Conservation (phyloP, 2,329 filamentous ascomycete species). For the Dendrostoma leiphaemia region DNA sequence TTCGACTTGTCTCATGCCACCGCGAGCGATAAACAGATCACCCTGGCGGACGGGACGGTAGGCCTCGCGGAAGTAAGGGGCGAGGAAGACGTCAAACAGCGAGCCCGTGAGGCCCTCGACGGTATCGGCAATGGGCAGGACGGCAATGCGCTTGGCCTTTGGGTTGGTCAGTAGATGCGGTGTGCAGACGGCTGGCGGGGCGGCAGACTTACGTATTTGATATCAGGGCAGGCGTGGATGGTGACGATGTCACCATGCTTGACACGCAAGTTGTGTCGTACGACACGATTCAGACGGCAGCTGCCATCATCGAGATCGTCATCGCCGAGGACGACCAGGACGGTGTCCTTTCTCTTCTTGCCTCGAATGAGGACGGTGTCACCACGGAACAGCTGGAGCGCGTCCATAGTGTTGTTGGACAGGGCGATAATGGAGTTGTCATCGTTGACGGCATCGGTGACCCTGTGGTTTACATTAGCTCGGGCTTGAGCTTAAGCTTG, state of each 20-base stretch:
- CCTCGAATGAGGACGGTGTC: constrained; percentile 98
- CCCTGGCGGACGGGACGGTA: constrained; percentile 97
- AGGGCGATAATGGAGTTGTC: constrained; percentile 99
- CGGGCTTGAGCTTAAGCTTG: constrained; percentile 19
- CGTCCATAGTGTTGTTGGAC: constrained; percentile 98
- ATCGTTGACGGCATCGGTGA: constrained; percentile 98
- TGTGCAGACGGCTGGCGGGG: neutral
- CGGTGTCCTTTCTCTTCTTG: constrained; percentile 99
- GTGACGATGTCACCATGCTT: constrained; percentile 99
- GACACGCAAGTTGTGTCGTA: constrained; percentile 95
- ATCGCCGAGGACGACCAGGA: constrained; percentile 94
- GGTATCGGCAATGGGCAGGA: constrained; percentile 96
- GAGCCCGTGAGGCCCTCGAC: constrained; percentile 97
- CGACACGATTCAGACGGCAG: constrained; percentile 96
- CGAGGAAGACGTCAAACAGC: constrained; percentile 98
- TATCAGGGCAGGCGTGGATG: constrained; percentile 95
- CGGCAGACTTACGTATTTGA: constrained; percentile 88
- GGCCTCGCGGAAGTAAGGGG: constrained; percentile 98
- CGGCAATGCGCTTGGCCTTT: constrained; percentile 96
- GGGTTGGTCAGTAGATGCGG: constrained; percentile 23
- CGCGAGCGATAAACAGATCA: constrained; percentile 94
- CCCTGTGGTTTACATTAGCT: constrained; percentile 51
- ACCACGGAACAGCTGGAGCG: constrained; percentile 95
- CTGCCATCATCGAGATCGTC: constrained; percentile 98
- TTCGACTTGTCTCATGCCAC: constrained; percentile 98